phyloP scores from a whole-genome alignment of 2,329 filamentous ascomycete genomes.

The Pestalotiopsis sp. region DNA sequence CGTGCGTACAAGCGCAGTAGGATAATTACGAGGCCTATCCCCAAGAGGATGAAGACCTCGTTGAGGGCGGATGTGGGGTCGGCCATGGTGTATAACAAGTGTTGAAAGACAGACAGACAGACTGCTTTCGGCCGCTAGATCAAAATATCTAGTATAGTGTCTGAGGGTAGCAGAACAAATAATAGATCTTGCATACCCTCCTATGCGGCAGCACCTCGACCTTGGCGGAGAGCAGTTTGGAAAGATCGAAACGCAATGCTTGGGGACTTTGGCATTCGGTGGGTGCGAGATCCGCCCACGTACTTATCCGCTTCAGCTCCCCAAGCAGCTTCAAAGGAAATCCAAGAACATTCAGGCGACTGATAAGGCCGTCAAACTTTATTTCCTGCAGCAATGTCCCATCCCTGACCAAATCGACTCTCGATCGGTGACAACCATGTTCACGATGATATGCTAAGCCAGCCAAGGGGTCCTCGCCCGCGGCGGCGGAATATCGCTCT shows the following conservation, averaged over 20 bases:
- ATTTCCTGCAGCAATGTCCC: neutral
- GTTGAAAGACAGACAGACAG: neutral
- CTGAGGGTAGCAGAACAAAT: neutral
- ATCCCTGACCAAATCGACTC: neutral
- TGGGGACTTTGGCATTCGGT: neutral
- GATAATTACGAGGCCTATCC: neutral
- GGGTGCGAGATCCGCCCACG: neutral
- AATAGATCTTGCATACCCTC: neutral
- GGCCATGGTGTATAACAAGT: neutral
- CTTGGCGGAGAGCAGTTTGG: neutral
- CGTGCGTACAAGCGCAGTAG: neutral
- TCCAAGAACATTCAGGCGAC: neutral
- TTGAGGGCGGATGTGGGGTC: neutral
- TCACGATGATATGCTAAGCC: neutral
- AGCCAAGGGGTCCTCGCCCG: neutral
- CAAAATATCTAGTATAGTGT: neutral
- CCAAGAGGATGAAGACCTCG: slow-evolving; percentile 1
- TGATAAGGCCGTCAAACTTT: neutral
- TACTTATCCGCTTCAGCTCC: neutral
- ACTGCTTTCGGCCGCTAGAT: neutral
- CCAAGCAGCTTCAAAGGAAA: neutral
- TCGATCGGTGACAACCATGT: neutral
- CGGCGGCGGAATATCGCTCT: neutral
- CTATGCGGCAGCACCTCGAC: neutral
- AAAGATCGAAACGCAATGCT: neutral